Evolutionary conservation across 768 basidiomycete genomes (phyloP).

Genomic region (Gymnopilus dilepis): DNA sequence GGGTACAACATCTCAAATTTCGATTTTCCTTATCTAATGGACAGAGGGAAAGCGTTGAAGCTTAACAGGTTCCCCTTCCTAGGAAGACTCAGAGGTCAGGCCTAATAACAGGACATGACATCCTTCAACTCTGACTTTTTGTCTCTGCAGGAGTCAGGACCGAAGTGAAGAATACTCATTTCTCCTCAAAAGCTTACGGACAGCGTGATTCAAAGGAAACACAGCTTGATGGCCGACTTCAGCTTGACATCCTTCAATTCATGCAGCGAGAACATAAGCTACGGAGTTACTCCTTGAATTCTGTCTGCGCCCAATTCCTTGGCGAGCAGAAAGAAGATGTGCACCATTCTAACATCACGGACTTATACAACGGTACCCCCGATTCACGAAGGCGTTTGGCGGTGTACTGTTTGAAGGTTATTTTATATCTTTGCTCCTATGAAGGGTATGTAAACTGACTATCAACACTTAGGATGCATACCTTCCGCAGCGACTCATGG

Average conservation of each 20-base stretch:
- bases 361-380: conserved; percentile 94
- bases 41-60: conserved; percentile 87
- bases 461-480: conserved; percentile 84
- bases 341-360: conserved; percentile 97
- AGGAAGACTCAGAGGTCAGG: conserved; percentile 75
- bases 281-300: conserved; percentile 95
- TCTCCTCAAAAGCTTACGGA: conserved; percentile 97
- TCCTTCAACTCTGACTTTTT: background rate
- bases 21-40: conserved; percentile 96
- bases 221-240: conserved; percentile 86
- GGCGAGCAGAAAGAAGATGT: conserved; percentile 99
- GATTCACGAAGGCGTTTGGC: conserved; percentile 93
- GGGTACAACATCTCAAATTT: conserved; percentile 96
- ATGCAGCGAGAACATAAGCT: conserved; percentile 99
- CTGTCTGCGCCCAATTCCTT: conserved; percentile 96
- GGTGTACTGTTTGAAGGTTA: conserved; percentile 97
- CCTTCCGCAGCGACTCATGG: conserved; percentile 92
- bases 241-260: conserved; percentile 94
- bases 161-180: conserved; percentile 91
- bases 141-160: conserved; percentile 65
- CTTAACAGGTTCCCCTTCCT: conserved; percentile 70
- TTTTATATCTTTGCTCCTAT: background rate
- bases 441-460: background rate
- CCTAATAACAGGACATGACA: background rate
- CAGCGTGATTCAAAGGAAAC: conserved; percentile 97